Evolutionary conservation across 352 stramenopile genomes (phyloP).

Genomic region (Pythium aphanidermatum): DNA sequence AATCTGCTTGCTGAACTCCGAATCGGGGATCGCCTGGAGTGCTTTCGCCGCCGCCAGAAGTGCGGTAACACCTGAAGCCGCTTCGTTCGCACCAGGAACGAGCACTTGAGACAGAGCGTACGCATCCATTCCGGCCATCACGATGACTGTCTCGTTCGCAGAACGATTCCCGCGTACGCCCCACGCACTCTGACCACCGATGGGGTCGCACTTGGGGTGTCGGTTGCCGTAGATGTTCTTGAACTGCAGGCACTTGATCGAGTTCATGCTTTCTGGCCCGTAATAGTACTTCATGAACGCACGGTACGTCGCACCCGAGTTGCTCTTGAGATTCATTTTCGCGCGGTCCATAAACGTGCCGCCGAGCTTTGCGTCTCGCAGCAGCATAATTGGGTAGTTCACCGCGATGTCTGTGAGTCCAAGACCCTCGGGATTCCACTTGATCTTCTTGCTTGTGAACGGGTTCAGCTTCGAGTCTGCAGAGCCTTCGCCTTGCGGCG

Average conservation of each 20-base stretch:
- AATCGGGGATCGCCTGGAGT: slow-evolving; percentile 57
- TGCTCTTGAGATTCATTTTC: slow-evolving; percentile 42
- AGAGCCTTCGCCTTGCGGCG: slow-evolving; percentile 57
- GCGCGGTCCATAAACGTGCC: slow-evolving; percentile 45
- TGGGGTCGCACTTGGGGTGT: slow-evolving; percentile 66
- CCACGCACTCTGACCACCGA: slow-evolving; percentile 75
- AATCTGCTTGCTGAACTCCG: slow-evolving; percentile 59
- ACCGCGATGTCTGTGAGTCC: slow-evolving; percentile 34
- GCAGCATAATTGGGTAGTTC: slow-evolving; percentile 65
- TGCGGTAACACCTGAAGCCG: slow-evolving; percentile 65
- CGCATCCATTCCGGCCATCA: slow-evolving; percentile 78
- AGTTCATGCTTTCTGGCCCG: slow-evolving; percentile 66
- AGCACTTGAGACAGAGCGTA: slow-evolving; percentile 65
- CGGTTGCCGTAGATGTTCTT: slow-evolving; percentile 63
- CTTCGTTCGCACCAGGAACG: slow-evolving; percentile 65
- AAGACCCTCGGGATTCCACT: slow-evolving; percentile 62
- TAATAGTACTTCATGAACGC: slow-evolving; percentile 85
- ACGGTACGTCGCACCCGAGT: slow-evolving; percentile 50
- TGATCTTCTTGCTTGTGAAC: slow-evolving; percentile 41
- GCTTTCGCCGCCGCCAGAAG: slow-evolving; percentile 64
- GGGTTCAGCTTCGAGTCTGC: slow-evolving; percentile 64
- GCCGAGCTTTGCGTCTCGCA: slow-evolving; percentile 31
- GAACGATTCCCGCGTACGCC: slow-evolving; percentile 46
- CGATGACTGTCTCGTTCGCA: slow-evolving; percentile 50
- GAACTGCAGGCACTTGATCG: slow-evolving; percentile 64